Evolutionary conservation across 768 basidiomycete species (phyloP), one percentile per base, ranked within the genome.

Genomic region (Serendipita indica): DNA sequence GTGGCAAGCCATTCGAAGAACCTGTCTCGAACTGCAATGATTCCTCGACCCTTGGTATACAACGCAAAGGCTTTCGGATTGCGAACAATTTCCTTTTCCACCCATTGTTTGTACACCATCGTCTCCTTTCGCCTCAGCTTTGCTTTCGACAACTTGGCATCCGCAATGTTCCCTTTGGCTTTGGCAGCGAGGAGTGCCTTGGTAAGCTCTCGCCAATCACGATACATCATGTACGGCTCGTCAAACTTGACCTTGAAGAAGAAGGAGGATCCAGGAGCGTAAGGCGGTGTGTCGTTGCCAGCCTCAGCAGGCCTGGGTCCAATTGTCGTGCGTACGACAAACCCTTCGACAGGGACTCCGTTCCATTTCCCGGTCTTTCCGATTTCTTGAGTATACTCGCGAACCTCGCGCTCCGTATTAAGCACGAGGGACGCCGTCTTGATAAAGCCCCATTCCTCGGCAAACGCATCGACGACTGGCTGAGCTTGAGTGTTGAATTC

Each of bases 161-260:
- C 61, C 14, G 45, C 69, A 1, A 70, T 65, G 14, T 61, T 69
- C 57, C 64, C 65, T 35, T 66, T 62, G 57, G 63, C 69, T 39
- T 74, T 70, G 41, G 71, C 63, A 4, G 72, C 65, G 16, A 92
- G 73, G n/a, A 94, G 73, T 10, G 68, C 70, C 68, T 89, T 88
- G 3, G 96, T 97, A 57, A 93, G 76, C 70, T 98, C 94, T 58
- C 94, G 79, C 91, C 92, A 98, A 67, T 93, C 89, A 58, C 96
- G 84, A 71, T 96, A 98, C 82, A 94, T 93, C 78, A 97, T 83
- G 68, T 99, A 99, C 2, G 94, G 94, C 67, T 98, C 90, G 69
- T 98, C 92, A 69, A 97, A 98, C 69, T 99, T 99, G 73, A 98
- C 78, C 68, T 99, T 99, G 82, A 96, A 98, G 78, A 99, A 97